These are phyloP conservation scores for Pseudozyma sp. DNA, from an alignment of 1,284 basidiomycete genomes.

Conservation along the genomic window DNA sequence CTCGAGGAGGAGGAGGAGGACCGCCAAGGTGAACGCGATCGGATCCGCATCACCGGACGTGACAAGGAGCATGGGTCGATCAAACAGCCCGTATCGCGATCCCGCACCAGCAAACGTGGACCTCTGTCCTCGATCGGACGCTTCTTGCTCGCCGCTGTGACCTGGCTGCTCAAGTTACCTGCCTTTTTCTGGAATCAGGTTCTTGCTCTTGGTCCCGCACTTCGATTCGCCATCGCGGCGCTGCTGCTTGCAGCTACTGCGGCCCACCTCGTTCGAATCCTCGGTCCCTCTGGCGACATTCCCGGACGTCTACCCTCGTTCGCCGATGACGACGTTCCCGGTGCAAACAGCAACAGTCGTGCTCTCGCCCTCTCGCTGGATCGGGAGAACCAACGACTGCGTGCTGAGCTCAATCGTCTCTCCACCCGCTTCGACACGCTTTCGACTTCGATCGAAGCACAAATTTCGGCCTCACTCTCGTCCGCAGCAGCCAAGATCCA, in stretches of 20 bases:
- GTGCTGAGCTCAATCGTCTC: constrained; percentile 26
- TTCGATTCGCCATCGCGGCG: neutral
- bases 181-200: neutral
- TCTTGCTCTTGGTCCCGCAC: neutral
- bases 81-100: neutral
- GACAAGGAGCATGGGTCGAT: neutral
- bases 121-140: neutral
- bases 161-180: constrained; percentile 3
- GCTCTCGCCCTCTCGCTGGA: constrained; percentile 17
- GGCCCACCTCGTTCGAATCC: neutral
- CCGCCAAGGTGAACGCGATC: neutral
- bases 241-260: neutral
- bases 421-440: constrained; percentile 28
- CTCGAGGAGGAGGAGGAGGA: neutral
- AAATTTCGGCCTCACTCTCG: constrained; percentile 23
- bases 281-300: neutral
- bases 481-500: constrained; percentile 30
- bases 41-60: neutral
- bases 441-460: constrained; percentile 29
- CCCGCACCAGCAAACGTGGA: neutral
- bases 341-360: constrained; percentile 3
- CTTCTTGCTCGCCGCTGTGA: neutral
- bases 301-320: neutral
- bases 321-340: constrained; percentile 14
- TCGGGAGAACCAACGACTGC: constrained; percentile 33